These are phyloP conservation scores for Arabidopsis suecica DNA, from an alignment of 345 rosid genomes.

Conservation along the genomic window DNA sequence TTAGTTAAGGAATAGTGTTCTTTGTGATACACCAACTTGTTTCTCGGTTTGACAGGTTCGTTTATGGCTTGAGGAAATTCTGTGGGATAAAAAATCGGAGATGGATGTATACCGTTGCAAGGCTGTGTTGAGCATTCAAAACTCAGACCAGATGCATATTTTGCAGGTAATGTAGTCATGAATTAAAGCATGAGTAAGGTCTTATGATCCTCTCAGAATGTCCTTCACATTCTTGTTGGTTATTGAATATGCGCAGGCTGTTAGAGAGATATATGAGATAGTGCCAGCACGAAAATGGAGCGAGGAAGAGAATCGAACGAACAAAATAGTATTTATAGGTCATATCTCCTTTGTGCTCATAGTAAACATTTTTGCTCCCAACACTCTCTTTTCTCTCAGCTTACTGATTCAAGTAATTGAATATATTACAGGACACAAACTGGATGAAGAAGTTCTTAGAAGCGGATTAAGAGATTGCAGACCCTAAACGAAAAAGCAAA, in stretches of 20 bases:
- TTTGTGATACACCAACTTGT: slow-evolving; percentile 14
- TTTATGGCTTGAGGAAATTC: slow-evolving; percentile 88
- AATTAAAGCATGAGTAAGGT: slow-evolving; percentile 11
- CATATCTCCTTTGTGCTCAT: slow-evolving; percentile 22
- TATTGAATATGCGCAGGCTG: slow-evolving; percentile 62
- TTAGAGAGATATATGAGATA: slow-evolving; percentile 91
- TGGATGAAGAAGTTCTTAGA: slow-evolving; percentile 63
- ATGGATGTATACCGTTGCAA: slow-evolving; percentile 95
- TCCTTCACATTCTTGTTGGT: slow-evolving; percentile 26
- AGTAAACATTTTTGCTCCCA: background rate
- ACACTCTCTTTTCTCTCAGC: slow-evolving; percentile 2
- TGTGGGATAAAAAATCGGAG: slow-evolving; percentile 82
- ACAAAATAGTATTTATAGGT: slow-evolving; percentile 91
- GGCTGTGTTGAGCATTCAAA: slow-evolving; percentile 69
- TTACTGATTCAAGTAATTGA: slow-evolving; percentile 22
- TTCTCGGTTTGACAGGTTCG: slow-evolving; percentile 55
- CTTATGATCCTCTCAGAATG: background rate
- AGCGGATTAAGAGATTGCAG: slow-evolving; percentile 59
- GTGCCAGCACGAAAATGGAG: slow-evolving; percentile 84
- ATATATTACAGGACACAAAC: slow-evolving; percentile 70
- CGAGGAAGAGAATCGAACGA: slow-evolving; percentile 56
- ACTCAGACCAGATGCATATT: slow-evolving; percentile 80
- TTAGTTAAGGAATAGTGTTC: slow-evolving; percentile 9
- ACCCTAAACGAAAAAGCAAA: slow-evolving; percentile 18
- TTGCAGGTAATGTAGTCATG: slow-evolving; percentile 67